Percentiles rank a stretch among this genome's conserved stretches.
These are phyloP conservation scores for Sporobolus alterniflorus DNA, from an alignment of 202 grass and related monocot genomes.

Conservation along the genomic window DNA sequence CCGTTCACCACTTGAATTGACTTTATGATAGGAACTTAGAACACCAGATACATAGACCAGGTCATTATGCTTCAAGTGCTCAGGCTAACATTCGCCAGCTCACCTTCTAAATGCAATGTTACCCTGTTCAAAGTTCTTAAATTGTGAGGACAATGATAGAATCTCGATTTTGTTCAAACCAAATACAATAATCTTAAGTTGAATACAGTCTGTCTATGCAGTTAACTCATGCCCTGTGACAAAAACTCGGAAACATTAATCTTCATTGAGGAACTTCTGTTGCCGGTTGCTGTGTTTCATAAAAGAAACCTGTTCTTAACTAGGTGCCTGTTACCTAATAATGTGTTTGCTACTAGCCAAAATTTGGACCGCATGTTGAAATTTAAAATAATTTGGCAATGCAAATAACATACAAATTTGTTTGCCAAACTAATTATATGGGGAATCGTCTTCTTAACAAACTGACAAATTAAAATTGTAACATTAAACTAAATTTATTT, in stretches of 20 bases:
- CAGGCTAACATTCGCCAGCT: conserved; percentile 56
- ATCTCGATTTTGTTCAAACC: not conserved
- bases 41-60: conserved; percentile 64
- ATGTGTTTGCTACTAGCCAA: not conserved
- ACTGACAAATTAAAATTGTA: not conserved
- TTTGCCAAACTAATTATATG: not conserved
- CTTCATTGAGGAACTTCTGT: not conserved
- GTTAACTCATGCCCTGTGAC: not conserved
- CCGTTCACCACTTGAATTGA: conserved; percentile 31
- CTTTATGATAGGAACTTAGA: conserved; percentile 53
- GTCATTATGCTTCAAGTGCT: conserved; percentile 69
- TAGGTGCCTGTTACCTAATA: not conserved
- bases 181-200: not conserved
- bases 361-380: not conserved
- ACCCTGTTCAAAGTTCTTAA: conserved; percentile 64
- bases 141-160: not conserved
- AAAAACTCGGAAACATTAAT: not conserved
- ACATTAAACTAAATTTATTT: not conserved
- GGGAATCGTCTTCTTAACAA: not conserved
- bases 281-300: not conserved
- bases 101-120: conserved; percentile 25
- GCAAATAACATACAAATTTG: not conserved
- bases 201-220: not conserved
- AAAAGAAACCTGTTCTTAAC: not conserved
- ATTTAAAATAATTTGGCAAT: not conserved